Conservation (phyloP, 2,329 filamentous ascomycete genomes). For the Neonectria magnoliae region DNA sequence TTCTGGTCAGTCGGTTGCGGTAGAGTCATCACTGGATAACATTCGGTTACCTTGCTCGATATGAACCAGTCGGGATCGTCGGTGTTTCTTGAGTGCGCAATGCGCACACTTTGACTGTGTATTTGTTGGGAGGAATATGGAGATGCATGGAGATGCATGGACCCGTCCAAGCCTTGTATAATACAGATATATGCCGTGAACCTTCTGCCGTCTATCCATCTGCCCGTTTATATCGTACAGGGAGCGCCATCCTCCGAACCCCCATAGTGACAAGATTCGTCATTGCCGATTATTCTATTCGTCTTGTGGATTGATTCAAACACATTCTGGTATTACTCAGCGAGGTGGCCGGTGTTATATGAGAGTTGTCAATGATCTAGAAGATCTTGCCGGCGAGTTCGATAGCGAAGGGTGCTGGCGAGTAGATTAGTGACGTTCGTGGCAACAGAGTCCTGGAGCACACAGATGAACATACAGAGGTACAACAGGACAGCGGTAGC, state of each 20-base stretch:
- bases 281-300: constrained; percentile 18
- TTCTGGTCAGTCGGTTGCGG: neutral
- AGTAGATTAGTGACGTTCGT: constrained; percentile 18
- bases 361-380: constrained; percentile 39
- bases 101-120: constrained; percentile 10
- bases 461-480: constrained; percentile 69
- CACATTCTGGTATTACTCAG: constrained; percentile 4
- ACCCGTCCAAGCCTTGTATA: constrained; percentile 31
- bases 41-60: constrained; percentile 8
- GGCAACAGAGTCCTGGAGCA: neutral
- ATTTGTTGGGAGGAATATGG: constrained; percentile 26
- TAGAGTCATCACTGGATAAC: constrained; percentile 12
- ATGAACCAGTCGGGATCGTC: neutral
- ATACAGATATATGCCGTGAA: constrained; percentile 40
- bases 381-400: constrained; percentile 60
- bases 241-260: constrained; percentile 27
- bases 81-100: neutral
- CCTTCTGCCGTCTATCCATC: constrained; percentile 31
- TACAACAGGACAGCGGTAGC: constrained; percentile 76
- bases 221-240: constrained; percentile 40
- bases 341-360: neutral
- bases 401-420: constrained; percentile 66
- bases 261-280: constrained; percentile 10
- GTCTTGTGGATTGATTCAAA: constrained; percentile 1
- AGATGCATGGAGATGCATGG: constrained; percentile 30